phyloP scores from a whole-genome alignment of 73 alveolate genomes.

The Paramecium primaurelia region DNA sequence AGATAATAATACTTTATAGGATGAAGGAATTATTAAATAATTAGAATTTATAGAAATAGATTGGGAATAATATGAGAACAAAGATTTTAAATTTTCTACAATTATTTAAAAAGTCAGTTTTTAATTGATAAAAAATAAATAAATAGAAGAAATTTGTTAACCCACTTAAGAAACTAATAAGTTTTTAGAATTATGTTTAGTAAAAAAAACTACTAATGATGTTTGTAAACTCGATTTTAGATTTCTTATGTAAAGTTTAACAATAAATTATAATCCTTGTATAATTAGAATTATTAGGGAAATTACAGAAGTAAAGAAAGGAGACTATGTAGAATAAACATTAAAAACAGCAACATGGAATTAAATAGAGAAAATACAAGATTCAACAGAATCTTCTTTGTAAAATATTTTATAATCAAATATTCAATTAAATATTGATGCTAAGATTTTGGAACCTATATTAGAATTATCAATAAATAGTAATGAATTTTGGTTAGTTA shows the following conservation, averaged over 20 bases:
- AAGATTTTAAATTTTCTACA: not conserved
- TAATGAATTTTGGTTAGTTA: not conserved
- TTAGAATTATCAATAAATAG: not conserved
- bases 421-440: not conserved
- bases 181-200: not conserved
- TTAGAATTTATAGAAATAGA: not conserved
- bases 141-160: not conserved
- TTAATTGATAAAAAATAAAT: not conserved
- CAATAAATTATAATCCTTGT: not conserved
- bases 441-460: not conserved
- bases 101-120: not conserved
- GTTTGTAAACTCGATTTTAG: not conserved
- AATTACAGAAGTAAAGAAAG: slow-evolving; percentile 12
- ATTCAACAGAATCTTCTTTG: not conserved
- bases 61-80: not conserved
- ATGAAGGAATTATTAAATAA: not conserved
- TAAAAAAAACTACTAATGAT: not conserved
- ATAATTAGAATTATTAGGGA: not conserved
- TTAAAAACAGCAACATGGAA: slow-evolving; percentile 65
- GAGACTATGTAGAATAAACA: not conserved
- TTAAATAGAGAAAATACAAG: slow-evolving; percentile 54
- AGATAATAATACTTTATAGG: not conserved
- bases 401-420: not conserved
- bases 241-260: not conserved
- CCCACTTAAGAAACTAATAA: not conserved